Evolutionary conservation across 2,329 filamentous ascomycete species (phyloP), one percentile per base, ranked within the genome.

Genomic region (Balansia obtecta): DNA sequence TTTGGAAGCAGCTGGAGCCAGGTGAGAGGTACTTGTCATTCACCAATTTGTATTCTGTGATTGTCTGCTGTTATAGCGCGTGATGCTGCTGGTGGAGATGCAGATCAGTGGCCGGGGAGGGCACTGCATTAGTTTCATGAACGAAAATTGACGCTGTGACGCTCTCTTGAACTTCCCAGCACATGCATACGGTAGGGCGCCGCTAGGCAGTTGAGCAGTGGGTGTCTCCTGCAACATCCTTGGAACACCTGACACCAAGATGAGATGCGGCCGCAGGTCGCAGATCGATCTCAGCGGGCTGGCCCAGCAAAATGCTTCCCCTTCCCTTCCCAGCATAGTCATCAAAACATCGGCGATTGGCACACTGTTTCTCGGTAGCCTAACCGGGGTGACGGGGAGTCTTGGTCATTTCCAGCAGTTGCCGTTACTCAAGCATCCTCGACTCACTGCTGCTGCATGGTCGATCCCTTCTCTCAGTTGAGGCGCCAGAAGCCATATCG

Each of bases 331-430:
- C 40, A 49, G 32, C 47, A 32, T 38, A 16, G 27, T 48, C 30
- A 43, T 22, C 15, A 22, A 51, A 22, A 51, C 40, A 42, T 40
- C 30, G 41, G 30, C 43, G 40, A 40, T 45, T 51, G 45, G 43
- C 27, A 16, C 50, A 40, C n/a, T 49, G 46, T 51, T 46, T 51
- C 50, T 51, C 46, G 50, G 46, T 45, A 45, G 41, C 20, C 46
- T 49, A 37, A 40, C 46, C 46, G 50, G 34, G 37, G 37, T 48
- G 2, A 22, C 22, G 15, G 12, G 10, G n/a, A 45, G 45, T 48
- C 50, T 41, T 49, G 46, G 45, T 42, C 46, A 45, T 38, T 48
- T 49, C 50, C 46, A 44, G 50, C 41, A 13, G 27, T 49, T 49
- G 46, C 42, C 45, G 45, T 48, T 51, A 34, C 49, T 50, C 39